Evolutionary conservation across 306 rosid genomes (phyloP), one percentile per base, ranked within the genome.

Genomic region (Pachyrhizus erosus): DNA sequence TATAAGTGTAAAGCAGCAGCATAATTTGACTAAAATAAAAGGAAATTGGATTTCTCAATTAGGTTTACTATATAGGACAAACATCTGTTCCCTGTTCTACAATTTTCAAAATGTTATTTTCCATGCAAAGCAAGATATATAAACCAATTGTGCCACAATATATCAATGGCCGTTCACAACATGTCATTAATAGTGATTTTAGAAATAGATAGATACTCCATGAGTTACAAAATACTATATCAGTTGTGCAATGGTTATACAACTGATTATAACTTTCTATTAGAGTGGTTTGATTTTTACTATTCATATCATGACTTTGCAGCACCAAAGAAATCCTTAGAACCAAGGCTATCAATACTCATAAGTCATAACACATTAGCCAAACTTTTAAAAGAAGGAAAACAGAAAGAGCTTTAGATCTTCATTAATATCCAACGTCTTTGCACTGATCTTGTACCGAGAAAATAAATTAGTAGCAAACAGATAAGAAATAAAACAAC

Each of bases 401-500:
- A 81, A 49, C 26, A 18, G 55, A 69, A 70, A 18, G 51, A 45
- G 18, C 17, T 7, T 64, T 14, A n/a, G 14, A 45, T 58, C 43
- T 54, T 69, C 42, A 33, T 45, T 70, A 57, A 24, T 58, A 58
- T 37, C 64, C 39, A 21, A 58, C 27, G 48, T 70, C 48, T 49
- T 26, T 37, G 75, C 33, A 46, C 2, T 39, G 62, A 80, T 67
- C 3, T 80, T 24, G 62, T 33, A 73, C 17, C 58, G 33, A 42
- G 17, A 34, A 37, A 60, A 73, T 13, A 60, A 77, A 77, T 15
- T 46, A 57, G 68, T n/a, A 75, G 62, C 71, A 73, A 73, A 57
- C 34, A 20, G 18, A 33, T 20, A 21, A 55, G 77, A 40, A 73
- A 57, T 40, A 81, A 75, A 58, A 42, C 33, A 70, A 29, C 57